These are phyloP conservation scores for Pythium coloratum DNA, from an alignment of 352 stramenopile species.

Conservation along the genomic window DNA sequence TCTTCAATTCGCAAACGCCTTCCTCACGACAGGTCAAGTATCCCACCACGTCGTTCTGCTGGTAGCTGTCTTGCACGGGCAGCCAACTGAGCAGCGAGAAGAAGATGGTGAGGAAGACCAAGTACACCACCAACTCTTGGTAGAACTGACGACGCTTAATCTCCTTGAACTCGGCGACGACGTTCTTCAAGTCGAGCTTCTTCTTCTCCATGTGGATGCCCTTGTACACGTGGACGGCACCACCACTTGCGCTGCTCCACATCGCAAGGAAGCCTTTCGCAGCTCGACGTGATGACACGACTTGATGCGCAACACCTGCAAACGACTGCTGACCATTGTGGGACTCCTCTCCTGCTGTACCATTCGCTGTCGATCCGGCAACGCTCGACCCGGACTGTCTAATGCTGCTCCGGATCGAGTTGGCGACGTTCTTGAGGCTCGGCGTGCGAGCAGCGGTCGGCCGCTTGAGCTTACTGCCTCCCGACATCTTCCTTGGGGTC, in stretches of 20 bases:
- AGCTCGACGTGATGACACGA: slow-evolving; percentile 71
- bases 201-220: slow-evolving; percentile 91
- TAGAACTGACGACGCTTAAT: slow-evolving; percentile 88
- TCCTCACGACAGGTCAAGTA: slow-evolving; percentile 76
- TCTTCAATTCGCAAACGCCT: slow-evolving; percentile 79
- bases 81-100: slow-evolving; percentile 80
- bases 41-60: slow-evolving; percentile 85
- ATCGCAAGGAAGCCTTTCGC: slow-evolving; percentile 73
- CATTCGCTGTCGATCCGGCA: slow-evolving; percentile 2
- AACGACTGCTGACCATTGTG: slow-evolving; percentile 40
- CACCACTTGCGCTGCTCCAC: slow-evolving; percentile 57
- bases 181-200: slow-evolving; percentile 75
- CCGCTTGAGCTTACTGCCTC: slow-evolving; percentile 25
- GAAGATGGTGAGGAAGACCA: slow-evolving; percentile 74
- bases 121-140: slow-evolving; percentile 85
- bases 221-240: slow-evolving; percentile 64
- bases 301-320: slow-evolving; percentile 69
- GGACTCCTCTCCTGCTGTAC: slow-evolving; percentile 3
- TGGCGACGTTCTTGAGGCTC: slow-evolving; percentile 67
- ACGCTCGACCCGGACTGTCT: slow-evolving; percentile 33
- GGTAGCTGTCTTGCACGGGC: slow-evolving; percentile 77
- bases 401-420: slow-evolving; percentile 61
- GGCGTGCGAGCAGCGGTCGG: slow-evolving; percentile 26
- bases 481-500: not conserved
- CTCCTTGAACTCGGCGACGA: slow-evolving; percentile 85